These are phyloP conservation scores for Diaporthe helianthi DNA, from an alignment of 2,329 filamentous ascomycete species.

Conservation along the genomic window DNA sequence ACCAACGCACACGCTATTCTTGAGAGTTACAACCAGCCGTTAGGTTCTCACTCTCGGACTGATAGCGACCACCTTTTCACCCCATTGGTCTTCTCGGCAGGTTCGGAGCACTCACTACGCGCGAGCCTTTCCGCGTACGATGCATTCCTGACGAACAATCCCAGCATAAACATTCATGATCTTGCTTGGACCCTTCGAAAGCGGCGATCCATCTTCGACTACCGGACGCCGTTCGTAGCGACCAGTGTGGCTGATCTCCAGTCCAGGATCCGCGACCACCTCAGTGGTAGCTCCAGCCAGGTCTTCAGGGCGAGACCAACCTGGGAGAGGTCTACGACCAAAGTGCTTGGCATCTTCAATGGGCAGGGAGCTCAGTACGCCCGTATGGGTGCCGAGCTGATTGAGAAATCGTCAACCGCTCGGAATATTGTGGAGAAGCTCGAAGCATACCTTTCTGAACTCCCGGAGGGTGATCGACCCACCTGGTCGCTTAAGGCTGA, in stretches of 20 bases:
- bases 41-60: background rate
- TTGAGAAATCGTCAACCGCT: conserved; percentile 39
- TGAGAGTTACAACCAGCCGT: background rate
- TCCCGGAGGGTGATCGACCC: conserved; percentile 10
- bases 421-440: background rate
- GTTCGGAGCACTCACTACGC: background rate
- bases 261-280: background rate
- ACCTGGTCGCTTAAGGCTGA: conserved; percentile 22
- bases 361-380: conserved; percentile 44
- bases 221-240: background rate
- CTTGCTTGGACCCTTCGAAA: background rate
- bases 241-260: background rate
- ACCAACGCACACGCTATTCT: conserved; percentile 15
- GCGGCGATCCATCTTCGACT: background rate
- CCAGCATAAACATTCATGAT: background rate
- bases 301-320: background rate
- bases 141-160: background rate
- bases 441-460: background rate
- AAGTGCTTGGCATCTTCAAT: conserved; percentile 36
- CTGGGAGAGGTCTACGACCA: background rate
- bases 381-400: conserved; percentile 43
- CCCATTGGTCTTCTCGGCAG: background rate
- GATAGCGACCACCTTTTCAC: background rate
- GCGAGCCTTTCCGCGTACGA: background rate
- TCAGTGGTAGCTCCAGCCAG: background rate